A percentile compares a stretch with the other conserved stretches of the same genome.
Conservation (phyloP, 2,329 filamentous ascomycete genomes). For the Laburnicola sp. region DNA sequence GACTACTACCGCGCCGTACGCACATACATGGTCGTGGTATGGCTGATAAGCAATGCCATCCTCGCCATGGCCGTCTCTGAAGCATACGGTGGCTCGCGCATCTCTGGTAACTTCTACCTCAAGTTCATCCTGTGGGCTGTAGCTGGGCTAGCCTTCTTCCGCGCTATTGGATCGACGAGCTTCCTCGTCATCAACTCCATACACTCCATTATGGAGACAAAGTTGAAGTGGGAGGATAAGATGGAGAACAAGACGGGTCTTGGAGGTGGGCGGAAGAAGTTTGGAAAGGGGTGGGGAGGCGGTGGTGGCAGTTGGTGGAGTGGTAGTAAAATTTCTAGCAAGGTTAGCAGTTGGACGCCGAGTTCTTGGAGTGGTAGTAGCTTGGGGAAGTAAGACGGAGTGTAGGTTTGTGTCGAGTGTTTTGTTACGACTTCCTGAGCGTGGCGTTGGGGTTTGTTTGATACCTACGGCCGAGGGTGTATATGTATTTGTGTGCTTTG, state of each 20-base stretch:
- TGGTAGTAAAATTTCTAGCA: slow-evolving; percentile 44
- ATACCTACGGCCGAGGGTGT: not conserved
- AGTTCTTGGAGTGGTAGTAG: slow-evolving; percentile 41
- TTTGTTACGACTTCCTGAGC: slow-evolving; percentile 1
- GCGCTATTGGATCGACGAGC: slow-evolving; percentile 76
- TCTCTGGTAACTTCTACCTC: slow-evolving; percentile 85
- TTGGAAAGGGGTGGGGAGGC: slow-evolving; percentile 31
- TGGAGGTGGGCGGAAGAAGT: slow-evolving; percentile 33
- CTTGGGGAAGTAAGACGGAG: not conserved
- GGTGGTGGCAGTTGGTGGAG: slow-evolving; percentile 46
- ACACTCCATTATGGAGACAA: slow-evolving; percentile 83
- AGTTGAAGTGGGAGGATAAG: slow-evolving; percentile 61
- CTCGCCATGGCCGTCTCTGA: slow-evolving; percentile 93
- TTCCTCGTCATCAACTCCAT: slow-evolving; percentile 84
- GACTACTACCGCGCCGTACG: slow-evolving; percentile 98
- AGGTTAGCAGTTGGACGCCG: slow-evolving; percentile 38
- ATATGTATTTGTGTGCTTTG: not conserved
- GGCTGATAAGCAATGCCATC: slow-evolving; percentile 90
- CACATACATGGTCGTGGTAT: slow-evolving; percentile 95
- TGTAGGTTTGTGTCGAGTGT: not conserved
- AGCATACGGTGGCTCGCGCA: slow-evolving; percentile 71
- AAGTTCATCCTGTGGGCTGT: slow-evolving; percentile 93
- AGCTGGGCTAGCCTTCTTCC: slow-evolving; percentile 81
- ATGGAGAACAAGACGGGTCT: slow-evolving; percentile 37
- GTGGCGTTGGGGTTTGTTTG: slow-evolving; percentile 1